These are phyloP conservation scores for Blastocystis sp. DNA, from an alignment of 352 stramenopile genomes.

Conservation along the genomic window DNA sequence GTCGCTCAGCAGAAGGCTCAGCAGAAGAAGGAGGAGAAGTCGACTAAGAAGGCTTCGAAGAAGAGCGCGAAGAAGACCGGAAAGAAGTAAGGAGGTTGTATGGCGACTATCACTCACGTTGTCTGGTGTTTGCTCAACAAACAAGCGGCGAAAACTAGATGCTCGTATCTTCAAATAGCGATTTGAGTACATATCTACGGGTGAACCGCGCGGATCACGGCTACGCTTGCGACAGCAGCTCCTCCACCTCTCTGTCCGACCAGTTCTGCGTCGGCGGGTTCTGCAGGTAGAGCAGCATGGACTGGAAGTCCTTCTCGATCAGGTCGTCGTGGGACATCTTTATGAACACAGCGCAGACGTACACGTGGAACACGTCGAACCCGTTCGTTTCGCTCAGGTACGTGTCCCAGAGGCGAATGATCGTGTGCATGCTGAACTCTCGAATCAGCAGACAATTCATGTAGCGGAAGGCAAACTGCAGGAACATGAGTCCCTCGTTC, in stretches of 20 bases:
- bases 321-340: constrained; percentile 93
- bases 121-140: background rate
- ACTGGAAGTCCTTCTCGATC: constrained; percentile 93
- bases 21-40: constrained; percentile 79
- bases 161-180: constrained; percentile 69
- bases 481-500: constrained; percentile 88
- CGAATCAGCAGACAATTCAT: constrained; percentile 99
- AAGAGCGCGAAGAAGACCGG: constrained; percentile 27
- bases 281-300: constrained; percentile 86
- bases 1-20: constrained; percentile 92
- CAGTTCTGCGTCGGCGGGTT: constrained; percentile 94
- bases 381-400: constrained; percentile 96
- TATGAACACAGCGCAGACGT: constrained; percentile 96
- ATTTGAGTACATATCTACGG: constrained; percentile 71
- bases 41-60: constrained; percentile 31
- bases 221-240: constrained; percentile 95
- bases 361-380: constrained; percentile 99
- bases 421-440: constrained; percentile 90
- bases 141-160: constrained; percentile 29
- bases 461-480: constrained; percentile 99
- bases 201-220: background rate
- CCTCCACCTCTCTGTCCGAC: constrained; percentile 94
- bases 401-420: constrained; percentile 97
- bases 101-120: background rate
- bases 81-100: constrained; percentile 56